phyloP scores from a whole-genome alignment of 352 stramenopile genomes.

The Lagenidium giganteum region DNA sequence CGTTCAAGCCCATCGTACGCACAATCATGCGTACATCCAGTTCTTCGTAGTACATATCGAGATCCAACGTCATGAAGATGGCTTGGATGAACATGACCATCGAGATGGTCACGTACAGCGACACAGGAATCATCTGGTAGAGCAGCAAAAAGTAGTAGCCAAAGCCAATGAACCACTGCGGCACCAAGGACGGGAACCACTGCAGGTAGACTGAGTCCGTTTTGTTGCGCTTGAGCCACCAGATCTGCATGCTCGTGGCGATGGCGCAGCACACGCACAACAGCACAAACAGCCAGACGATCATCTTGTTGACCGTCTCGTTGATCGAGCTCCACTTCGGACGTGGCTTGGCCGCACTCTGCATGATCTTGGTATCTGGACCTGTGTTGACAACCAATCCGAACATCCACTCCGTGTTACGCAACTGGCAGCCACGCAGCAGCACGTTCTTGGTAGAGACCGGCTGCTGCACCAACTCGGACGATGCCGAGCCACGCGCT shows the following conservation, averaged over 20 bases:
- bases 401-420: constrained; percentile 89
- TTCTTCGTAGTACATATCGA: constrained; percentile 91
- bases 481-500: constrained; percentile 11
- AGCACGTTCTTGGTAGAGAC: constrained; percentile 86
- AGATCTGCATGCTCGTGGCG: constrained; percentile 49
- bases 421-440: constrained; percentile 78
- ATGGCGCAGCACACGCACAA: constrained; percentile 50
- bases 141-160: constrained; percentile 94
- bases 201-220: constrained; percentile 42
- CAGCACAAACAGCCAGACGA: constrained; percentile 70
- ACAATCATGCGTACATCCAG: constrained; percentile 86
- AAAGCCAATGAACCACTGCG: constrained; percentile 78
- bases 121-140: constrained; percentile 97
- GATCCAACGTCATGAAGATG: constrained; percentile 90
- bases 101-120: constrained; percentile 97
- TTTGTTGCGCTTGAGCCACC: constrained; percentile 55
- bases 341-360: constrained; percentile 47
- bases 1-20: constrained; percentile 80
- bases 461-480: constrained; percentile 34
- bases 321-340: constrained; percentile 85
- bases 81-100: constrained; percentile 94
- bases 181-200: constrained; percentile 34
- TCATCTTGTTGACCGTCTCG: constrained; percentile 74
- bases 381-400: constrained; percentile 87
- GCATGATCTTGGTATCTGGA: constrained; percentile 82